phyloP scores from a whole-genome alignment of 129 eudicot species.

The Heracleum sosnowskyi region DNA sequence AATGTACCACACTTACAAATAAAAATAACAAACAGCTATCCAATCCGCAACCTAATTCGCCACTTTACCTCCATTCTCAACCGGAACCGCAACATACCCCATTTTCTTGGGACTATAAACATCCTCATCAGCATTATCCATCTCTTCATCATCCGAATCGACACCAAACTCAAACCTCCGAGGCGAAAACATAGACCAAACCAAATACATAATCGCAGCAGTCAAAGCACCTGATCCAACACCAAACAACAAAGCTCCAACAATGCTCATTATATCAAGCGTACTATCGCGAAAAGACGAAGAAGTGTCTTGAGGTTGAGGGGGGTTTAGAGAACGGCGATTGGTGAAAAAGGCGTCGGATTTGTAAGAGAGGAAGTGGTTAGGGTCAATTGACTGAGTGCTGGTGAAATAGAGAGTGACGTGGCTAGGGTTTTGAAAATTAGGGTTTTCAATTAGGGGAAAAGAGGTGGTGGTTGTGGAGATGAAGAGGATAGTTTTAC shows the following conservation, averaged over 20 bases:
- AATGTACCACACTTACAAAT: not conserved
- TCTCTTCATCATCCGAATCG: slow-evolving; percentile 34
- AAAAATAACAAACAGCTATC: not conserved
- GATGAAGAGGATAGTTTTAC: slow-evolving; percentile 81
- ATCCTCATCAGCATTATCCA: not conserved
- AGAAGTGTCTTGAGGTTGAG: slow-evolving; percentile 6
- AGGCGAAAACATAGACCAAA: slow-evolving; percentile 60
- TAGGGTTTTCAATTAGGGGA: slow-evolving; percentile 19
- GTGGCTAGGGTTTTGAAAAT: slow-evolving; percentile 6
- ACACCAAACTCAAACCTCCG: slow-evolving; percentile 28
- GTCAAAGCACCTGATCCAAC: slow-evolving; percentile 80
- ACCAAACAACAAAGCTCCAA: slow-evolving; percentile 71
- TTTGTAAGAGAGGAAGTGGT: not conserved
- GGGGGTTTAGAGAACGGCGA: not conserved
- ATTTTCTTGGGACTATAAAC: slow-evolving; percentile 30
- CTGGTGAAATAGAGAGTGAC: slow-evolving; percentile 49
- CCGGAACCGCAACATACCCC: slow-evolving; percentile 46
- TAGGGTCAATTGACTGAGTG: slow-evolving; percentile 12
- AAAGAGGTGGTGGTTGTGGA: slow-evolving; percentile 51
- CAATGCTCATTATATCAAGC: slow-evolving; percentile 65
- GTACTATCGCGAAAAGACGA: slow-evolving; percentile 49
- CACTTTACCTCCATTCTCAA: slow-evolving; percentile 24
- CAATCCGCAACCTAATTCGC: slow-evolving; percentile 7
- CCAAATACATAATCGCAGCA: slow-evolving; percentile 64
- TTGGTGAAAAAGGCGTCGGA: slow-evolving; percentile 18